These are phyloP conservation scores for Trametes hirsuta DNA, from an alignment of 1,284 basidiomycete species.

Conservation along the genomic window DNA sequence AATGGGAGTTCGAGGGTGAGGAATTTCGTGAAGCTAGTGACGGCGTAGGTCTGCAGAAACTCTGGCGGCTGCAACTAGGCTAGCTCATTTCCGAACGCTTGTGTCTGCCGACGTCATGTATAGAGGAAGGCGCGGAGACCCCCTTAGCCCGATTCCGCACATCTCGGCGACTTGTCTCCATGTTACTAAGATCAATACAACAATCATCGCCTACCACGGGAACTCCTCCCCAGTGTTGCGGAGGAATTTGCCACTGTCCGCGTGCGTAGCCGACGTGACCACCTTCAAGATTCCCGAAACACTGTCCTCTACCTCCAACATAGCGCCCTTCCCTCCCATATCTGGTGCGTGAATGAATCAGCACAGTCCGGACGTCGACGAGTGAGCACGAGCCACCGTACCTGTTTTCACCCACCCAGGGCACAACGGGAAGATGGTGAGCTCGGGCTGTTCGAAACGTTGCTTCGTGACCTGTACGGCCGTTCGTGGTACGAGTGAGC, in stretches of 20 bases:
- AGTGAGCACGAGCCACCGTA: constrained; percentile 4
- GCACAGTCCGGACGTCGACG: too few relatives aligned
- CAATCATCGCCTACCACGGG: constrained; percentile 17
- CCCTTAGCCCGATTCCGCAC: too few relatives aligned
- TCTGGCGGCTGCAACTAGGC: too few relatives aligned
- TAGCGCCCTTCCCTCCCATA: constrained; percentile 38
- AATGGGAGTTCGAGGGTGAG: too few relatives aligned
- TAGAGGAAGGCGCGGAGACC: too few relatives aligned
- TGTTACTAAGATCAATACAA: too few relatives aligned
- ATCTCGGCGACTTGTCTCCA: too few relatives aligned
- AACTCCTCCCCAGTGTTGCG: constrained; percentile 31
- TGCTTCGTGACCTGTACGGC: constrained; percentile 37
- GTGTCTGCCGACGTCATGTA: too few relatives aligned
- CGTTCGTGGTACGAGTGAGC: not conserved
- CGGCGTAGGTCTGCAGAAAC: too few relatives aligned
- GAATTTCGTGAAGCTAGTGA: too few relatives aligned
- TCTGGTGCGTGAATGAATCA: not conserved
- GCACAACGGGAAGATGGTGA: constrained; percentile 31
- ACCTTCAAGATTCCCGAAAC: constrained; percentile 33
- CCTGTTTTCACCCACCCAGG: constrained; percentile 40
- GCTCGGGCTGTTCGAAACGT: constrained; percentile 28
- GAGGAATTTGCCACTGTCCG: constrained; percentile 38
- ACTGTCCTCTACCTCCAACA: constrained; percentile 35
- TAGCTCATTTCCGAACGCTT: too few relatives aligned
- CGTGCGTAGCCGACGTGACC: constrained; percentile 24